These are phyloP conservation scores for Pestalotiopsis fici DNA, from an alignment of 2,329 filamentous ascomycete genomes.

Conservation along the genomic window DNA sequence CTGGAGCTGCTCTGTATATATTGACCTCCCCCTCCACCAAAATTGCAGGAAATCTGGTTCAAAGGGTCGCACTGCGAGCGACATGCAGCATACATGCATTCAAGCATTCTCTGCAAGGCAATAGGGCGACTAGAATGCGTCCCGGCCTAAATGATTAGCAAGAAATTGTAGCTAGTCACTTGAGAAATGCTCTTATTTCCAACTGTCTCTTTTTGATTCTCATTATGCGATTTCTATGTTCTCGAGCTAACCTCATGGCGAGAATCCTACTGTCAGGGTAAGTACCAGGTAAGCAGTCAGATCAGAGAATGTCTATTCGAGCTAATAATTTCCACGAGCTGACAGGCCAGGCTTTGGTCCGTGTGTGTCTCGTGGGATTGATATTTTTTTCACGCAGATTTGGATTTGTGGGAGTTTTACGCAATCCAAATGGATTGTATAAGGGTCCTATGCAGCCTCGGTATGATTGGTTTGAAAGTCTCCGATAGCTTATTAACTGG, in stretches of 20 bases:
- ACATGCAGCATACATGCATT: conserved; percentile 3
- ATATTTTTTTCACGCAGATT: not conserved
- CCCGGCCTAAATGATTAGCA: conserved; percentile 6
- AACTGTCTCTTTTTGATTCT: not conserved
- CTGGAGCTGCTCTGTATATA: conserved; percentile 2
- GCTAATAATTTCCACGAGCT: not conserved
- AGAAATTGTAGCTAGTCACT: conserved; percentile 7
- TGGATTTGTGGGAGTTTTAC: not conserved
- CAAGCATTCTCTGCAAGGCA: not conserved
- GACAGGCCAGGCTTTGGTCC: not conserved
- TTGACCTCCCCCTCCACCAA: not conserved
- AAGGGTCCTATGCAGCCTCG: not conserved
- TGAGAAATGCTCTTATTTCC: not conserved
- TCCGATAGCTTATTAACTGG: conserved; percentile 4
- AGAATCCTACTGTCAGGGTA: not conserved
- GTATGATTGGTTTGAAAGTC: not conserved
- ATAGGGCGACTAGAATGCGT: conserved; percentile 3
- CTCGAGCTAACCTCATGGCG: not conserved
- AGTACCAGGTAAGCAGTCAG: not conserved
- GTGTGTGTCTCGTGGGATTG: not conserved
- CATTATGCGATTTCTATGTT: not conserved
- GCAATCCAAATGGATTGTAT: not conserved
- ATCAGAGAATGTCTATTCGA: not conserved
- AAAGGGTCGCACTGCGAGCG: not conserved
- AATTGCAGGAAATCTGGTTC: not conserved